phyloP scores from a whole-genome alignment of 495 filamentous ascomycete genomes.

The Saxophila tyrrhenica region DNA sequence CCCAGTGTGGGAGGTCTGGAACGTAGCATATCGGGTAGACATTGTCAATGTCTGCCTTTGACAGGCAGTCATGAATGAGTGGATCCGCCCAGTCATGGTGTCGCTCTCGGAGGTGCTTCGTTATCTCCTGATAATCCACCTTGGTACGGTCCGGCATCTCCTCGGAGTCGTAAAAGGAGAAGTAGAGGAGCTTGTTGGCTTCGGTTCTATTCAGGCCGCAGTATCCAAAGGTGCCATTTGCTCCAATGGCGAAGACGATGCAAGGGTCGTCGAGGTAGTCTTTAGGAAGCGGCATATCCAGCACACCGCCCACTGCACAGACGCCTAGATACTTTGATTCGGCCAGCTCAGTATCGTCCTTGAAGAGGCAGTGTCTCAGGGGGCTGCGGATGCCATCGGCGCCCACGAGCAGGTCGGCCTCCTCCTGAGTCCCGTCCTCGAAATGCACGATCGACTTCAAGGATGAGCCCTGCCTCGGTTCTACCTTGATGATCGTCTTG shows the following conservation, averaged over 20 bases:
- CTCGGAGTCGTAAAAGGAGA: not conserved
- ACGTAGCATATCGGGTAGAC: slow-evolving; percentile 43
- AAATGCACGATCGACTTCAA: slow-evolving; percentile 21
- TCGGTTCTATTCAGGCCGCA: slow-evolving; percentile 13
- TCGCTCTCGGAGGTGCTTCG: slow-evolving; percentile 33
- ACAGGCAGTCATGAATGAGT: slow-evolving; percentile 36
- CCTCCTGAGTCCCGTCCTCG: slow-evolving; percentile 27
- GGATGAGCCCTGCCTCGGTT: not conserved
- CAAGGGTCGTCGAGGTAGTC: slow-evolving; percentile 27
- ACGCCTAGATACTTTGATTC: slow-evolving; percentile 34
- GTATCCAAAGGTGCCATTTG: slow-evolving; percentile 50
- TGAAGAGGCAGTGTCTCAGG: slow-evolving; percentile 36
- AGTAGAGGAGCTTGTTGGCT: not conserved
- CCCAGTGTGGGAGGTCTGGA: too few species aligned
- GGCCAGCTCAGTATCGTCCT: slow-evolving; percentile 26
- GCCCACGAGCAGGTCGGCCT: slow-evolving; percentile 47
- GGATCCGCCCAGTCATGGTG: slow-evolving; percentile 42
- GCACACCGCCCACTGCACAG: slow-evolving; percentile 45
- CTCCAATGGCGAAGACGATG: slow-evolving; percentile 43
- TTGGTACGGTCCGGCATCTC: slow-evolving; percentile 13
- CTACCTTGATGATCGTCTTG: slow-evolving; percentile 10
- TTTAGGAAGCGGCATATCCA: slow-evolving; percentile 26
- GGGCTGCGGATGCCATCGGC: slow-evolving; percentile 48
- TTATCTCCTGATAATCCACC: slow-evolving; percentile 33
- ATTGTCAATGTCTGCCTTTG: slow-evolving; percentile 30